These are phyloP conservation scores for Globisporangium orthogonon DNA, from an alignment of 352 stramenopile genomes.

Conservation along the genomic window DNA sequence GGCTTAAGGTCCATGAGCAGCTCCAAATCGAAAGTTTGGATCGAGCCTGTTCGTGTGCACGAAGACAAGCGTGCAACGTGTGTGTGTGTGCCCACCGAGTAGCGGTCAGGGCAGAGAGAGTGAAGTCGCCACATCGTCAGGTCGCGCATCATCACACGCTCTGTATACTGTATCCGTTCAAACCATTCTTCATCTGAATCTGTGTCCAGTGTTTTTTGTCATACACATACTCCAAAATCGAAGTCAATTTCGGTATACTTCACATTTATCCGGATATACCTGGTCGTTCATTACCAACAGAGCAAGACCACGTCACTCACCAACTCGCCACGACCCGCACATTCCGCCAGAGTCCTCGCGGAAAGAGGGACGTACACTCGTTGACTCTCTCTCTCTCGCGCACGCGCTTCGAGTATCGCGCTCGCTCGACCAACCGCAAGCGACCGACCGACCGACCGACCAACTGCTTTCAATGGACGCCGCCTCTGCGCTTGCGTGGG, in stretches of 20 bases:
- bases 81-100: too few relatives aligned
- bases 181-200: background rate
- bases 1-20: too few relatives aligned
- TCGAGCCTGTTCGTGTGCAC: too few relatives aligned
- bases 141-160: background rate
- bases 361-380: background rate
- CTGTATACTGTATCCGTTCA: too few relatives aligned
- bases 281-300: background rate
- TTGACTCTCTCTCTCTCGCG: background rate
- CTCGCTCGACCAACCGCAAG: too few relatives aligned
- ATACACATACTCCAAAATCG: background rate
- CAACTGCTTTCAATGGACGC: constrained; percentile 3
- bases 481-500: constrained; percentile 36
- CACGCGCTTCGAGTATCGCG: background rate
- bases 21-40: too few relatives aligned
- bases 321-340: background rate
- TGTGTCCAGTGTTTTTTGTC: background rate
- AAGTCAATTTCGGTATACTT: background rate
- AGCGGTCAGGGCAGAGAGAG: background rate
- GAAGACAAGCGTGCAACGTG: too few relatives aligned
- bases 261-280: too few relatives aligned
- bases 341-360: too few relatives aligned
- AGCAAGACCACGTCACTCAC: background rate
- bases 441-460: background rate
- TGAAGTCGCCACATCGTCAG: background rate